Evolutionary conservation across 495 filamentous ascomycete species (phyloP), one percentile per base, ranked within the genome.

Genomic region (Symbiotaphrina buchneri): DNA sequence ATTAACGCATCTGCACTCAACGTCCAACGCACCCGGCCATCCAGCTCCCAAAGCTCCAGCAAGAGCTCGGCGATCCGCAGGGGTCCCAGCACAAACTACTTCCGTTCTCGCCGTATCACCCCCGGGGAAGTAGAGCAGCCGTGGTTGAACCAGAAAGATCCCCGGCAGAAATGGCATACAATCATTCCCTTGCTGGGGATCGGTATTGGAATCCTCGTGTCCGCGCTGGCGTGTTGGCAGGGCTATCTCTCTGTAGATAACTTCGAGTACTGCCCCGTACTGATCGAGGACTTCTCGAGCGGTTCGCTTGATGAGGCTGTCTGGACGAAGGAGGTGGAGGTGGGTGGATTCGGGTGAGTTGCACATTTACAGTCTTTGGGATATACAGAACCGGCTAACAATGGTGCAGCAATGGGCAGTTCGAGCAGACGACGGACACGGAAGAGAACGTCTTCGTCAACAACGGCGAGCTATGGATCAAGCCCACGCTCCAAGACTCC

Each of bases 81-180:
- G n/a, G n/a, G n/a, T n/a, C n/a, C n/a, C n/a, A n/a, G n/a, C n/a
- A n/a, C n/a, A n/a, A n/a, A n/a, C n/a, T 85, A 77, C 47, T 85
- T 85, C 48, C 74, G 71, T 47, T 82, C 77, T 8, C 55, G 78
- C 24, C 52, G 76, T 34, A 54, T 85, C 21, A 63, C 61, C 45
- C 74, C 76, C 46, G 72, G 64, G 23, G 65, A 75, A 23, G 47
- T 73, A 10, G 63, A 79, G 38, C 65, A 71, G 45, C 71, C 76
- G 13, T 84, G 78, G 76, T 43, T 66, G 20, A 47, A 55, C 11
- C 63, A 67, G 39, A 65, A 58, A 31, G 75, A 84, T 43, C 71
- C 76, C 3, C 69, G 63, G 45, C 73, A 83, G 59, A 83, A 81
- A 55, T 84, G 78, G 79, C 70, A 77, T 3, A 80, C 70, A 14